Evolutionary conservation across 441 rosid species (phyloP), one percentile per base, ranked within the genome.

Genomic region (Manihot esculenta): DNA sequence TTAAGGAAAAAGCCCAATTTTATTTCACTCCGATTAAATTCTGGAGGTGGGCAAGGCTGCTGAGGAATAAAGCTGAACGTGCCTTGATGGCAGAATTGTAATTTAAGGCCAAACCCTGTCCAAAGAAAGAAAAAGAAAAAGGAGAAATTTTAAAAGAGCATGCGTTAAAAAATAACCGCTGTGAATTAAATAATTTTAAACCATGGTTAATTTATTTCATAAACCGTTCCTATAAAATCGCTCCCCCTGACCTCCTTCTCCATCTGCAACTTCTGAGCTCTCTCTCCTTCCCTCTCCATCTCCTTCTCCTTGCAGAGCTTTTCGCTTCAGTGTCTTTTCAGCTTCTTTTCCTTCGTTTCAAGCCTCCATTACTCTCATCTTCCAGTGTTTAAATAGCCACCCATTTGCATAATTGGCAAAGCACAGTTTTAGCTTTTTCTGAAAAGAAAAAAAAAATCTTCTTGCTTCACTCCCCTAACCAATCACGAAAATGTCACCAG

Each of bases 401-500:
- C 45, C 44, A 23, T 8, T n/a, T 2, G 4, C 7, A 14, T 33
- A 45, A 17, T 8, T 14, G 24, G 0, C 54, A 5, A 5, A 49
- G 8, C 66, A 4, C 26, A 18, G 7, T 35, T 35, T 45, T 15
- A 35, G 41, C 7, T 7, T 35, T 35, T 7, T 7, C 41, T 6
- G 41, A 35, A 35, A 35, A 2, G 35, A 30, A 30, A n/a, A 1
- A 30, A 30, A 30, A 30, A 30, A 4, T 53, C 2, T 53, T 53
- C 10, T 14, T 13, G n/a, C 12, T 26, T 15, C 17, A 42, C 21
- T 17, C 1, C 6, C 1, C 61, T 54, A 35, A 42, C 26, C 24
- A 62, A 21, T 66, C 27, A 2, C 24, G 8, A 54, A 76, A 62
- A 88, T 88, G 93, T 78, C 88, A 13, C 69, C 77, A 4, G 86